Base-by-base conservation (phyloP, 306 rosid species). In the Geum urbanum region DNA sequence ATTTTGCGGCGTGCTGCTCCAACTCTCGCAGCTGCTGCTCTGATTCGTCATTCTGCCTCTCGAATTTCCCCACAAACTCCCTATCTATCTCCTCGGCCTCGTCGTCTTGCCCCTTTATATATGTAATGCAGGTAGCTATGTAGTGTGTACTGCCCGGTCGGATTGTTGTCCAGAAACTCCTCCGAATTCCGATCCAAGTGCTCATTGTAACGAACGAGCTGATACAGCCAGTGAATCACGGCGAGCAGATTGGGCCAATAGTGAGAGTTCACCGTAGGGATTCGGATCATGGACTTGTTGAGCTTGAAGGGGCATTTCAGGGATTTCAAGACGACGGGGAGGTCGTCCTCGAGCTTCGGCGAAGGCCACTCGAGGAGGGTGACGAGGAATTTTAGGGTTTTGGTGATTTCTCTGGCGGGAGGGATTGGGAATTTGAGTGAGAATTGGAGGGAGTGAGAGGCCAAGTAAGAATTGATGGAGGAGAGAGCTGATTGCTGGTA, bases 141-240 rank as follows among this genome's bases (percentile, higher is more conserved):
- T 60, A 88, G 41, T 0, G 84, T 63, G 80, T 94, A 90, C 7
- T 57, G 44, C 24, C 76, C 61, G 51, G 90, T n/a, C 4, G 77
- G 69, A 40, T 90, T 80, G 40, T 20, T 10, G 1, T 77, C 77
- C 1, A 71, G 0, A 22, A 78, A 77, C n/a, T 86, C 60, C 11
- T 77, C 7, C 1, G 75, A 32, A 58, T 76, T 74, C n/a, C 67
- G 16, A 14, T 50, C 76, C 9, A 76, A 47, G 13, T 84, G 84
- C 22, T 79, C 72, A 5, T 76, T 72, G 72, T 67, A 82, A 9
- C 61, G 66, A 7, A 84, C 91, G 60, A 87, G 41, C 75, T 94
- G 96, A 35, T 91, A 87, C 39, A 94, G 86, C 99, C 99, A 94
- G 80, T 91, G 97, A 37, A 94, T 87, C 12, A 94, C 81, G 1